These are phyloP conservation scores for Syzygium grande DNA, from an alignment of 345 rosid genomes.

Conservation along the genomic window DNA sequence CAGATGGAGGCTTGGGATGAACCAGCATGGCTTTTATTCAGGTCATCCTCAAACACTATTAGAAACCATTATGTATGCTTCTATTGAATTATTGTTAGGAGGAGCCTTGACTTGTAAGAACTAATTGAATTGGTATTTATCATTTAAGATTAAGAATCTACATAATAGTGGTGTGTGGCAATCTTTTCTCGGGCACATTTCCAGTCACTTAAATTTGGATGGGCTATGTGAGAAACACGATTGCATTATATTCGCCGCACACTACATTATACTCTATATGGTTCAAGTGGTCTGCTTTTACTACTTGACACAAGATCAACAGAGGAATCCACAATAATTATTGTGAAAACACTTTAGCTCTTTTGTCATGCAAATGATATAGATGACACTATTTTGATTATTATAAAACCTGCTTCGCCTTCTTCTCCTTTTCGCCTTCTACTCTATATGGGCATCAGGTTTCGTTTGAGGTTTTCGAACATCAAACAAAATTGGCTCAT, in stretches of 20 bases:
- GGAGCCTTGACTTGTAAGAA: not conserved
- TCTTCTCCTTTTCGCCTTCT: no score
- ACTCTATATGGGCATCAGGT: not conserved
- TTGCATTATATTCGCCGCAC: not conserved
- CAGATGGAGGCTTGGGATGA: conserved; percentile 99
- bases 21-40: conserved; percentile 95
- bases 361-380: not conserved
- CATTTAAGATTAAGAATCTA: not conserved
- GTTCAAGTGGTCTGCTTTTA: not conserved
- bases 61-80: not conserved
- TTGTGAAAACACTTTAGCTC: no score
- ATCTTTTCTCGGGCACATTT: not conserved
- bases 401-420: no score
- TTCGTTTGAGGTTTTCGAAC: not conserved
- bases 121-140: not conserved
- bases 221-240: not conserved
- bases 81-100: not conserved
- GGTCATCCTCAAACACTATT: conserved; percentile 24
- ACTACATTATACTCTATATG: not conserved
- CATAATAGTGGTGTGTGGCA: not conserved
- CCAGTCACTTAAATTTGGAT: not conserved
- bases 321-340: not conserved
- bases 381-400: no score
- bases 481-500: not conserved
- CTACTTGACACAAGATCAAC: not conserved